phyloP scores from a whole-genome alignment of 176 grass and related monocot species.

The Puccinellia tenuiflora region DNA sequence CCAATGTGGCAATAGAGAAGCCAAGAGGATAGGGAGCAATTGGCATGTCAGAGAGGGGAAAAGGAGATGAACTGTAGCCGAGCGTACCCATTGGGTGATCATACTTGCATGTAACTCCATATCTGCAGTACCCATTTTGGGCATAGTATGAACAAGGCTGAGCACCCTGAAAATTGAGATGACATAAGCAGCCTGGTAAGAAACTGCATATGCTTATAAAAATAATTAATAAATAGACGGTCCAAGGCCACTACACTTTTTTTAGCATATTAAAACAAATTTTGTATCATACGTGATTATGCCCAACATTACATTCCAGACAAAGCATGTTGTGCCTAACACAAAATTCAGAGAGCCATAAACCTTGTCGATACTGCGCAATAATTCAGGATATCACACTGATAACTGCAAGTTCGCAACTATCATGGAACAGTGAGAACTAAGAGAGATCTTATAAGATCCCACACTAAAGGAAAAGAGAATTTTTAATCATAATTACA shows the following conservation, averaged over 20 bases:
- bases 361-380: background rate
- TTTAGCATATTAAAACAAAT: slow-evolving; percentile 9
- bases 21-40: slow-evolving; percentile 56
- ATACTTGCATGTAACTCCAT: slow-evolving; percentile 75
- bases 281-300: background rate
- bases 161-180: slow-evolving; percentile 51
- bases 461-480: slow-evolving; percentile 5
- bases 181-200: slow-evolving; percentile 21
- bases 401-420: background rate
- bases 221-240: background rate
- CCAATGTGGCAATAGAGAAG: slow-evolving; percentile 49
- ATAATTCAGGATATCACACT: background rate
- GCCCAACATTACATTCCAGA: background rate
- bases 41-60: slow-evolving; percentile 54
- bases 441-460: background rate
- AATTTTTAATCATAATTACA: background rate
- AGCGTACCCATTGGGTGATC: slow-evolving; percentile 70
- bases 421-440: background rate
- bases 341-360: background rate
- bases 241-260: background rate
- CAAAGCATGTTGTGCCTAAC: background rate
- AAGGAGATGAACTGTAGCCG: slow-evolving; percentile 63
- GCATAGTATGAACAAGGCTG: slow-evolving; percentile 70
- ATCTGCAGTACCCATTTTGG: slow-evolving; percentile 79
- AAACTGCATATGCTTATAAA: background rate